Evolutionary conservation across 805 yeast genomes (phyloP), one percentile per base, ranked within the genome.

Genomic region (Yamadazyma takamatsuzukensis): DNA sequence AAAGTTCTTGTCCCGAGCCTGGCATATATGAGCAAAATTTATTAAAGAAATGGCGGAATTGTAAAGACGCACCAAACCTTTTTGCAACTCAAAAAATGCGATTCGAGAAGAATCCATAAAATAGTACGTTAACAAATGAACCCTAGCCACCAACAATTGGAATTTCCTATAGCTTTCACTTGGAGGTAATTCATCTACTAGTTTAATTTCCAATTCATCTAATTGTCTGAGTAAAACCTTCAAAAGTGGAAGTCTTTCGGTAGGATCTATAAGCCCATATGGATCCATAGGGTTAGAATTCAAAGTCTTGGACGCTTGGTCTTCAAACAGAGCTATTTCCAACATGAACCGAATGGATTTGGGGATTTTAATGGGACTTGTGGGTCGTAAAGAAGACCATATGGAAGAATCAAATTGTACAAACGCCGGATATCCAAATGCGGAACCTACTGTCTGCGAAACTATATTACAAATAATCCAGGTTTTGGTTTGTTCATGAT

Each of bases 401-500:
- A 82, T 74, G 1, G 87, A 70, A 16, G 81, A 71, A 53, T 87
- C 95, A 50, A 88, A 84, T 38, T 81, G 85, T 4, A 85, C 89
- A 57, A 87, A 88, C 0, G 95, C 87, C 0, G 97, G 98, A 51
- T 83, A 89, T 13, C 98, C 98, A 61, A 88, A 87, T 8, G 95
- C 81, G 2, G 95, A 78, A 3, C 96, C 96, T 40, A 93, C 80
- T 2, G 82, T 75, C 56, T 93, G 97, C 2, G 95, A 83, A 0
- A 85, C 95, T 15, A 85, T 74, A 52, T 93, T 93, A 51, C 96
- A 87, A 8, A 86, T 76, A n/a, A 86, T 76, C 98, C 98, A 90
- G 0, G 98, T 90, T 38, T 81, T 73, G 21, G 80, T 70, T 48
- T 87, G 95, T 58, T 93, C 98, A 17, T 74, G 74, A 11, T 83